Evolutionary conservation across 345 rosid genomes (phyloP).

Genomic region (Cardamine chenopodiifolia): DNA sequence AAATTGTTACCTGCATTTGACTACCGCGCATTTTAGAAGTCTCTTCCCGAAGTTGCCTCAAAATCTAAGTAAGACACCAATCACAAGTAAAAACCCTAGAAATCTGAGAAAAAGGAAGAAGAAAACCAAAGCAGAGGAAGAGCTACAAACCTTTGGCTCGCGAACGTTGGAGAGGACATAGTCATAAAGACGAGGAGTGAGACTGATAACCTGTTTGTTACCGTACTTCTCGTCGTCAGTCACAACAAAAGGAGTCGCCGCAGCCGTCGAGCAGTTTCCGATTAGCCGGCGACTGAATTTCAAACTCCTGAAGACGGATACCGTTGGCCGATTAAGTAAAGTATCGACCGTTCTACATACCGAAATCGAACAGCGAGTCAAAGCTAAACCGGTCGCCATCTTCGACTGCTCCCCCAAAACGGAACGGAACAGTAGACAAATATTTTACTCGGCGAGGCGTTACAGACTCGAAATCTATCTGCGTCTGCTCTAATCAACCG

Average conservation of each 20-base stretch:
- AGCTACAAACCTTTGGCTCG: constrained; percentile 63
- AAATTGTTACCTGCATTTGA: constrained; percentile 75
- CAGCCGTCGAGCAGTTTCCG: constrained; percentile 42
- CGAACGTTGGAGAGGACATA: constrained; percentile 82
- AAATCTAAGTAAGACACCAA: constrained; percentile 49
- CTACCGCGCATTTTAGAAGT: constrained; percentile 77
- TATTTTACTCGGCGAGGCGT: background rate
- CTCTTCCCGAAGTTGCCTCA: constrained; percentile 83
- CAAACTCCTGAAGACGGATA: constrained; percentile 20
- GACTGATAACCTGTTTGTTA: constrained; percentile 69
- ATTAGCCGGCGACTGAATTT: constrained; percentile 34
- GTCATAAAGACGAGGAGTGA: constrained; percentile 78
- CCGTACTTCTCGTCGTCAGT: constrained; percentile 71
- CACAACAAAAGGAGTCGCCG: constrained; percentile 48
- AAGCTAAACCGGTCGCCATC: constrained; percentile 37
- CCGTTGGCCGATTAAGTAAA: constrained; percentile 11
- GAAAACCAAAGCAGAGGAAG: background rate
- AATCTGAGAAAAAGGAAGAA: background rate
- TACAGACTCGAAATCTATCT: background rate
- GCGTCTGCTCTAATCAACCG: background rate
- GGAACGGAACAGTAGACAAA: no score
- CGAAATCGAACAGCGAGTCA: constrained; percentile 36
- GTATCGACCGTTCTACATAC: constrained; percentile 17
- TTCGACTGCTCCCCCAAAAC: background rate
- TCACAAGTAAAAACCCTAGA: background rate